Evolutionary conservation across 768 basidiomycete genomes (phyloP).

Genomic region (Calocera viscosa): DNA sequence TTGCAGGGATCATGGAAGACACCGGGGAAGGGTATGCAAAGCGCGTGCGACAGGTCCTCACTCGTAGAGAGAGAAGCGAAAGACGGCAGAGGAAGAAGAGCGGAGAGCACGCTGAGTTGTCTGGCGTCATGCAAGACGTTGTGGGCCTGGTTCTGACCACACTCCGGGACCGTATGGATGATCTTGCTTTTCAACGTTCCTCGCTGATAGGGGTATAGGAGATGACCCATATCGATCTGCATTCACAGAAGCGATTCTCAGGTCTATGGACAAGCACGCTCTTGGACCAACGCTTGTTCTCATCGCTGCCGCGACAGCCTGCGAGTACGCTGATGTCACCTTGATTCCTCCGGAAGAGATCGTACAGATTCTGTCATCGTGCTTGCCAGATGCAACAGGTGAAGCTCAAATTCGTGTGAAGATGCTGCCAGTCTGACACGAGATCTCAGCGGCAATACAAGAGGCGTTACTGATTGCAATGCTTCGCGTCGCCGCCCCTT

Average conservation of each 20-base stretch:
- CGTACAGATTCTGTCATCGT: constrained; percentile 35
- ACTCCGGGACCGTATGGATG: constrained; percentile 12
- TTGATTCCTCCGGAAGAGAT: constrained; percentile 40
- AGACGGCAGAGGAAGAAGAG: constrained; percentile 20
- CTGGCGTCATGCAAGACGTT: constrained; percentile 9
- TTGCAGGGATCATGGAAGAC: constrained; percentile 27
- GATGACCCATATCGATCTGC: constrained; percentile 3
- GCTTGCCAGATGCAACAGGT: constrained; percentile 39
- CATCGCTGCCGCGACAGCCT: constrained; percentile 54
- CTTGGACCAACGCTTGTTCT: constrained; percentile 52
- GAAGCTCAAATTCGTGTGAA: constrained; percentile 13
- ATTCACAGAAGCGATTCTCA: constrained; percentile 8
- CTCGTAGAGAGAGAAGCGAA: constrained; percentile 30
- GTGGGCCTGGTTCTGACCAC: constrained; percentile 10
- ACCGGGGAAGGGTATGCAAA: constrained; percentile 30
- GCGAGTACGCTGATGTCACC: constrained; percentile 44
- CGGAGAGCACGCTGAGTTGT: neutral
- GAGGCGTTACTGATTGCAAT: constrained; percentile 62
- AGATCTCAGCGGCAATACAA: constrained; percentile 47
- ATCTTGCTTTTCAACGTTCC: too few species aligned
- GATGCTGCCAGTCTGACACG: neutral
- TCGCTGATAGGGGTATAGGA: too few species aligned
- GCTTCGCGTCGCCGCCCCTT: constrained; percentile 51
- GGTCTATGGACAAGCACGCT: constrained; percentile 10
- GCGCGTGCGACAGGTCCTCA: constrained; percentile 46